Conservation (phyloP, 371 early-diverging fungal species). For the Actinomucor elegans region DNA sequence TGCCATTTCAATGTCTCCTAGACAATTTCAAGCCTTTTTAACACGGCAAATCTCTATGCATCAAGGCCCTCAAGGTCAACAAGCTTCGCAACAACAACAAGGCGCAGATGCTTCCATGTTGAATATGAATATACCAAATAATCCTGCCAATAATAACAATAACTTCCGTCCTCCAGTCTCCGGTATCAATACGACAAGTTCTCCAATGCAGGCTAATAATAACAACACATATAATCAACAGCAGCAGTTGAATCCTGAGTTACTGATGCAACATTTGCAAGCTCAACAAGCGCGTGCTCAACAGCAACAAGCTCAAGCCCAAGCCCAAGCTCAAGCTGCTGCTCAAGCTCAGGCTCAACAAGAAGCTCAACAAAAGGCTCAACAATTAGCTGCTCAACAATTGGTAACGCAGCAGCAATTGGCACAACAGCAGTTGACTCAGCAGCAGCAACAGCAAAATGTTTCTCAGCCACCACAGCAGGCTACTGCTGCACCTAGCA, state of each 20-base stretch:
- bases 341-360: slow-evolving; percentile 10
- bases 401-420: slow-evolving; percentile 6
- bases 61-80: slow-evolving; percentile 11
- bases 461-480: slow-evolving; percentile 3
- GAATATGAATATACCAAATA: slow-evolving; percentile 14
- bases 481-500: slow-evolving; percentile 4
- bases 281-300: slow-evolving; percentile 17
- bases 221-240: slow-evolving; percentile 15
- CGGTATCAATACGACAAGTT: slow-evolving; percentile 5
- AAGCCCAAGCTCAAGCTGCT: slow-evolving; percentile 14
- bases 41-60: slow-evolving; percentile 32
- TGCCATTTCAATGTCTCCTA: slow-evolving; percentile 23
- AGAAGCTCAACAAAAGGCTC: slow-evolving; percentile 19
- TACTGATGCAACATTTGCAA: slow-evolving; percentile 26
- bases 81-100: slow-evolving; percentile 13
- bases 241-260: slow-evolving; percentile 21
- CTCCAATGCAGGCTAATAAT: slow-evolving; percentile 20
- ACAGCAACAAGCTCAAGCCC: slow-evolving; percentile 11
- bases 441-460: slow-evolving; percentile 4
- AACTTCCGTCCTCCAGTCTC: slow-evolving; percentile 22
- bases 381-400: slow-evolving; percentile 6
- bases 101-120: slow-evolving; percentile 1
- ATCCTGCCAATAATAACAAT: slow-evolving; percentile 1
- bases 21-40: slow-evolving; percentile 34
- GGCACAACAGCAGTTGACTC: not conserved